phyloP scores from a whole-genome alignment of 2,329 filamentous ascomycete genomes.

The Cadophora malorum region DNA sequence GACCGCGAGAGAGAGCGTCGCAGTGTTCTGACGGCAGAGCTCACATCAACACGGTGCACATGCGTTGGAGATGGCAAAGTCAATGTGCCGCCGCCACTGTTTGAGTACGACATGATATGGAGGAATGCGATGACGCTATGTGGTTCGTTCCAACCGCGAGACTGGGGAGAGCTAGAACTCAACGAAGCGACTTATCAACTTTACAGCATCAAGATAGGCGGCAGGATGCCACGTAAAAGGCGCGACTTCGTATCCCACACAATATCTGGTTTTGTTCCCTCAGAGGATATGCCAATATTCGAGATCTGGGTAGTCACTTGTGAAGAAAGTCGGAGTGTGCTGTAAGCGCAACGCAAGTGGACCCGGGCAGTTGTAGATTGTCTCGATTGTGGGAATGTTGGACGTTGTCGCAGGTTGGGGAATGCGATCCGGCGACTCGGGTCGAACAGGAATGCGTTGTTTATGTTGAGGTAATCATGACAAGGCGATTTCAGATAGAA shows the following conservation, averaged over 20 bases:
- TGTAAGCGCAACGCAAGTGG: conserved; percentile 4
- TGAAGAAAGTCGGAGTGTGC: background rate
- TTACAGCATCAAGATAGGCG: conserved; percentile 33
- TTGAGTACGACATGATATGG: conserved; percentile 63
- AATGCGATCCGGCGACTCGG: conserved; percentile 18
- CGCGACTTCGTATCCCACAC: background rate
- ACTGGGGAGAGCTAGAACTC: conserved; percentile 21
- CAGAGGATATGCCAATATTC: background rate
- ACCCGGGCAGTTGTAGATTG: background rate
- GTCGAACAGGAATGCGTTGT: conserved; percentile 28
- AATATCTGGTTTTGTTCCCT: background rate
- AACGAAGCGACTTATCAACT: conserved; percentile 30
- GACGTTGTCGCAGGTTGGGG: conserved; percentile 1
- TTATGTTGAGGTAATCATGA: conserved; percentile 34
- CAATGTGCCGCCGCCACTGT: conserved; percentile 70
- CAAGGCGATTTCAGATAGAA: conserved; percentile 8
- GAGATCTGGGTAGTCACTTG: background rate
- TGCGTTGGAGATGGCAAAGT: conserved; percentile 88
- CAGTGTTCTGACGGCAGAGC: conserved; percentile 80
- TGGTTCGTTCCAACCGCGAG: conserved; percentile 33
- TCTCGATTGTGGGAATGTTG: conserved; percentile 16
- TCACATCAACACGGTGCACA: conserved; percentile 81
- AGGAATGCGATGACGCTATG: conserved; percentile 37
- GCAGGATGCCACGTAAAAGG: background rate
- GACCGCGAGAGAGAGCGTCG: conserved; percentile 89